Base-by-base conservation (phyloP, 441 rosid genomes). In the Sinapis alba region DNA sequence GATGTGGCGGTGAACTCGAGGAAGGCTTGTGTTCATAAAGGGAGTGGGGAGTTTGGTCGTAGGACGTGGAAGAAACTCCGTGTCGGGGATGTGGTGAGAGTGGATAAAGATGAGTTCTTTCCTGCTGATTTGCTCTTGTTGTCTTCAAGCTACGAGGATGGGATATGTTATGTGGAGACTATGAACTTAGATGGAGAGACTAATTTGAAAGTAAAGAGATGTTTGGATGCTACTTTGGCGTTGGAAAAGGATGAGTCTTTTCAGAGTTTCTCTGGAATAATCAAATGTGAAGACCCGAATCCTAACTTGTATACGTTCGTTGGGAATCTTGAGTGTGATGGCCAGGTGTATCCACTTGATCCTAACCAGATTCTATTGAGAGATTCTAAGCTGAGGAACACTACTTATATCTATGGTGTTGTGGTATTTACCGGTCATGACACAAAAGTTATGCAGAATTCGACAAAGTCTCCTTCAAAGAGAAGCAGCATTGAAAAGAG, bases 131-230 rank as follows among this genome's bases (percentile, higher is more conserved):
- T 91, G 43, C 86, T 91, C 30, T 69, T 91, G 18, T 64, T 91
- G 64, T 89, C 94, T 5, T 84, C 91, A 0, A 86, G 90, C 76
- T 88, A 85, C 50, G 92, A 89, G 19, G 97, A 91, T 54, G 97
- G 91, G 26, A 68, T 91, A 61, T 91, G 94, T 77, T 90, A 90
- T 71, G 96, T 90, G 26, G 94, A 90, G 84, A 91, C 93, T 11
- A 91, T n/a, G n/a, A n/a, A n/a, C n/a, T n/a, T n/a, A n/a, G n/a
- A n/a, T n/a, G n/a, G n/a, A n/a, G n/a, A n/a, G n/a, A 91, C 93
- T 11, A 91, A 84, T 76, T 45, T 91, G 75, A 91, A 91, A 75
- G 73, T 85, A 1, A 91, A 91, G 75, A 84, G 89, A 72, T 77
- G 82, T 50, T 68, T 89, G 59, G 94, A 88, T 59, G 84, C 63